phyloP scores from a whole-genome alignment of 306 rosid species.

The Albizia julibrissin region DNA sequence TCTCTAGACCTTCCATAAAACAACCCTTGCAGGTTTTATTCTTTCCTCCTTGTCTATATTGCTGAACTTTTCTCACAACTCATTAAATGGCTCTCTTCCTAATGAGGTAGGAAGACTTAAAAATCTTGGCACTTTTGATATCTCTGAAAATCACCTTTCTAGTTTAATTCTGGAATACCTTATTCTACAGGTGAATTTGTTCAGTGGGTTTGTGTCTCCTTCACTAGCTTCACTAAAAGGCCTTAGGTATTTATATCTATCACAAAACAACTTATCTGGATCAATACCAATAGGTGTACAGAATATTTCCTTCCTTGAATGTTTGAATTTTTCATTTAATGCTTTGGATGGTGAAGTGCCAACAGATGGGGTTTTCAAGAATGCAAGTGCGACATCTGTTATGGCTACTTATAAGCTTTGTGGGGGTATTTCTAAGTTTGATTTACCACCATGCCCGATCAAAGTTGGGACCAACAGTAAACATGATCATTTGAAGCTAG shows the following conservation, averaged over 20 bases:
- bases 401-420: not conserved
- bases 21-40: not conserved
- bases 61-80: not conserved
- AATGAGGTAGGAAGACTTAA: not conserved
- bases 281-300: not conserved
- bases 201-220: not conserved
- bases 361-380: not conserved
- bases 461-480: not conserved
- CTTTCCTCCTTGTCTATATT: not conserved
- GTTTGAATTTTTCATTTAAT: not conserved
- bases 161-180: not conserved
- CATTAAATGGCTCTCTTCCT: not conserved
- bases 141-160: not conserved
- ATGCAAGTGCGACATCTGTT: not conserved
- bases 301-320: not conserved
- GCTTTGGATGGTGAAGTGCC: slow-evolving; percentile 6
- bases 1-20: not conserved
- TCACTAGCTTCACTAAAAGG: not conserved
- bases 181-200: not conserved
- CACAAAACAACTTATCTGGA: slow-evolving; percentile 23
- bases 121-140: not conserved
- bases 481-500: not conserved
- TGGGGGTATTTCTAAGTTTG: not conserved
- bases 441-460: slow-evolving; percentile 2
- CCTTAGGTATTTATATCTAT: not conserved